Percentiles rank a stretch among this genome's conserved stretches.
These are phyloP conservation scores for Serendipita vermifera DNA, from an alignment of 768 basidiomycete species.

Conservation along the genomic window DNA sequence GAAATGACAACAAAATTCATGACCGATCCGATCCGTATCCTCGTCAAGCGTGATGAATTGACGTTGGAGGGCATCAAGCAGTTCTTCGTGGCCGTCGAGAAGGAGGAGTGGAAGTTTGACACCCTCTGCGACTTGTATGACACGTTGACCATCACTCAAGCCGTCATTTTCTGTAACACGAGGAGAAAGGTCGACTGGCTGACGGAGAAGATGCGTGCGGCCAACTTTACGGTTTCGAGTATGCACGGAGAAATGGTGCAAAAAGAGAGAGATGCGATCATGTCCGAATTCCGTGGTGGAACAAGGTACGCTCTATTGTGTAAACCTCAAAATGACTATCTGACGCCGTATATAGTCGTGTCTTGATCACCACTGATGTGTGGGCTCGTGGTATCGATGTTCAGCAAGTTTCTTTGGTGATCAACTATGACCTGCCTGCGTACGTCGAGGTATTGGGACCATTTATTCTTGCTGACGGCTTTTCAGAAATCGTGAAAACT, in stretches of 20 bases:
- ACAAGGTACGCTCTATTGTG: slow-evolving; percentile 51
- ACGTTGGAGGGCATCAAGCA: slow-evolving; percentile 94
- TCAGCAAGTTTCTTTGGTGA: slow-evolving; percentile 92
- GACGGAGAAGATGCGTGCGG: slow-evolving; percentile 96
- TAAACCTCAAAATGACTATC: slow-evolving; percentile 11
- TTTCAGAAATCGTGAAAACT: slow-evolving; percentile 88
- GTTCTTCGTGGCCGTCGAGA: slow-evolving; percentile 97
- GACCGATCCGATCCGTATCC: slow-evolving; percentile 95
- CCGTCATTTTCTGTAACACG: slow-evolving; percentile 98
- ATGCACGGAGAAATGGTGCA: slow-evolving; percentile 97
- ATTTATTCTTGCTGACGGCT: slow-evolving; percentile 12
- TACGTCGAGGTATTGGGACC: slow-evolving; percentile 28
- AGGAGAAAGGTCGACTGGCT: slow-evolving; percentile 97
- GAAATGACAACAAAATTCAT: slow-evolving; percentile 99
- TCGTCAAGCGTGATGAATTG: slow-evolving; percentile 98
- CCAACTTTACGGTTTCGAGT: slow-evolving; percentile 95
- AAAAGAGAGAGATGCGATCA: slow-evolving; percentile 89
- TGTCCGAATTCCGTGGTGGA: slow-evolving; percentile 91
- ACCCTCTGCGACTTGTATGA: slow-evolving; percentile 96
- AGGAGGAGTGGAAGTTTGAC: slow-evolving; percentile 99
- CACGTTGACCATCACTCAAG: slow-evolving; percentile 96
- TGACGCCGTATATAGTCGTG: slow-evolving; percentile 45
- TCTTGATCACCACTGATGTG: slow-evolving; percentile 90
- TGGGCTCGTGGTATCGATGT: slow-evolving; percentile 99
- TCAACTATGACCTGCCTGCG: slow-evolving; percentile 94